Evolutionary conservation across 2,329 filamentous ascomycete genomes (phyloP), one percentile per base, ranked within the genome.

Genomic region (Scopulariopsis brevicaulis): DNA sequence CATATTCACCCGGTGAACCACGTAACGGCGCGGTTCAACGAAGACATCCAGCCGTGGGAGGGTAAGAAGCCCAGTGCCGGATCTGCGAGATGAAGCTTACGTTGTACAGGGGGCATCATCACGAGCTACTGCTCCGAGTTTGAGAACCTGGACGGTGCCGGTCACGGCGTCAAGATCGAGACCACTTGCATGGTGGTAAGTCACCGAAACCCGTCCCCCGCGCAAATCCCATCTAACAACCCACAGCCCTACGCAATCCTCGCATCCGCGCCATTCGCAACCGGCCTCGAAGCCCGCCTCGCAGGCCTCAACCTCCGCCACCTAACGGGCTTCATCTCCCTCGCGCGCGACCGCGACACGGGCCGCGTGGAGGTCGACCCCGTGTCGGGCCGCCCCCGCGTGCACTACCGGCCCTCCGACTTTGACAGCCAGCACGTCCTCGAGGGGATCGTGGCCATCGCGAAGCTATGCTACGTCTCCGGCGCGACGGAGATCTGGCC

Each of bases 161-260:
- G 90, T 59, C 90, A 96, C 65, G 93, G 93, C 46, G 78, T 80
- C 54, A 96, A 95, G 69, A 75, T 96, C 32, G 91, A 96, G 74
- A 77, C 84, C 11, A 82, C 82, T 1, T 81, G 81, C 65, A 92
- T 94, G 87, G 63, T 84, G 58, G 78, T 81, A 66, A 65, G 77
- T 67, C 48, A n/a, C 12, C 20, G 40, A 46, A 10, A 18, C 51
- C 40, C 7, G 8, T 35, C 37, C n/a, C 48, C 58, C 63, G 50
- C 65, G 55, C 11, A 40, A n/a, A 2, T 2, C 15, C 14, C 40
- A 7, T 18, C 40, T 46, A 7, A 56, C 15, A 18, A 14, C 4
- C 50, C 58, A 4, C 53, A 90, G 66, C 90, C 91, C 0, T 81
- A 84, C 20, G 68, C 83, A 2, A 78, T 82, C 64, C 73, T 91